Percentiles rank a stretch among this genome's conserved stretches.
Evolutionary conservation across 306 rosid genomes (phyloP).

Genomic region (Acacia acuminata): DNA sequence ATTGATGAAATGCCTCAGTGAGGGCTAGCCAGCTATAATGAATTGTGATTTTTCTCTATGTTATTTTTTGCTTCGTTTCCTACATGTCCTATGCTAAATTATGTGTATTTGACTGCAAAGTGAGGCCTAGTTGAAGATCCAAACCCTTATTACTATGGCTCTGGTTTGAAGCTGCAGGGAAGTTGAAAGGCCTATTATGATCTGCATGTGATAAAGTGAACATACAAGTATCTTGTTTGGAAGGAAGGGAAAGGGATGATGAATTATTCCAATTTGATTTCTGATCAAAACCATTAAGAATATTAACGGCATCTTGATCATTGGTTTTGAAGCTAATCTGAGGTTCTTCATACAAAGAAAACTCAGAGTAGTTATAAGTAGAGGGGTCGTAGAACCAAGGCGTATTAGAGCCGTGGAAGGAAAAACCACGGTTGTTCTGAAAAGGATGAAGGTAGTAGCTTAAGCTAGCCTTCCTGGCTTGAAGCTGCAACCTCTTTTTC

Average conservation of each 20-base stretch:
- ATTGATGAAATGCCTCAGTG: conserved; percentile 20
- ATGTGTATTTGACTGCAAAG: conserved; percentile 46
- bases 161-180: conserved; percentile 52
- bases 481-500: conserved; percentile 90
- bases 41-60: conserved; percentile 11
- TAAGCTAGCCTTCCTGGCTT: conserved; percentile 78
- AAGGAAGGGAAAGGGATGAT: conserved; percentile 28
- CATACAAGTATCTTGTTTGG: conserved; percentile 41
- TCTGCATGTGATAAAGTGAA: conserved; percentile 57
- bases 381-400: conserved; percentile 71
- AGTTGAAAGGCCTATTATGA: conserved; percentile 34
- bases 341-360: conserved; percentile 49
- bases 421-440: conserved; percentile 46
- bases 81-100: conserved; percentile 22
- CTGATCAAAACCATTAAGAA: conserved; percentile 28
- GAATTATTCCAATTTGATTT: conserved; percentile 44
- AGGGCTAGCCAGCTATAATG: conserved; percentile 21
- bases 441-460: conserved; percentile 76
- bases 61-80: not conserved
- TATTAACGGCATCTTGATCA: conserved; percentile 37
- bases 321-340: conserved; percentile 69
- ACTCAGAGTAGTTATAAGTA: conserved; percentile 49
- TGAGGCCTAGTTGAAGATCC: conserved; percentile 84
- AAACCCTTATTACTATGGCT: conserved; percentile 53
- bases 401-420: conserved; percentile 39